Base-by-base conservation (phyloP, 352 stramenopile genomes). In the Pythium periplocum region DNA sequence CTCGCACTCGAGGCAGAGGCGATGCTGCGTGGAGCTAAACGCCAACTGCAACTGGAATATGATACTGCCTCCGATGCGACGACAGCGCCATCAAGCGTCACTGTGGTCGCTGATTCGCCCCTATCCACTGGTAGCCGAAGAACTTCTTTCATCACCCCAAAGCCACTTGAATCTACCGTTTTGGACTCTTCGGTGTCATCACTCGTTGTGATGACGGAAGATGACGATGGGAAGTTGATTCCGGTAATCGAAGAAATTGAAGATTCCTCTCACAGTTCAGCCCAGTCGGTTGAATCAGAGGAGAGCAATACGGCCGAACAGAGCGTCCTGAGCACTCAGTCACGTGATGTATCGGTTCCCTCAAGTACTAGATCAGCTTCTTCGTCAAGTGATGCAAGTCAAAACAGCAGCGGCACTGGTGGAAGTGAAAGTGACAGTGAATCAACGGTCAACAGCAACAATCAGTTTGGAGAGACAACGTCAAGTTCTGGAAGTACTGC, bases 1-100 rank as follows among this genome's bases (percentile, higher is more conserved):
- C 36, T 54, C 10, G 53, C 48, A 32, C 44, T 55, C 12, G 51
- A 65, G 47, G 52, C 52, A 3, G 58, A 45, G 4, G 50, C 51
- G 5, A 37, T 46, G 30, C 43, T 65, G 53, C 17, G 17, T 26
- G 17, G 17, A 26, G 17, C 17, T 26, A 26, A 26, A 26, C 17
- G 17, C 17, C 17, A 26, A 31, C 47, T 59, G 35, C 57, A 64
- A 43, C 51, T 64, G 4, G 73, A 84, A 26, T 65, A 66, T 33
- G 68, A 84, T 44, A 54, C 57, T 49, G 31, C 51, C 1, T 64
- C 57, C 10, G 42, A 36, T 42, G 40, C 36, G 2, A 49, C 58
- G 4, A 57, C 58, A 3, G 45, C 34, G 40, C 44, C 34, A 11
- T 60, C 51, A 8, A 53, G 17, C 58, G 6, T 51, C 45, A 10